Evolutionary conservation across 495 filamentous ascomycete species (phyloP).

Genomic region (Hapsidospora chrysogenum): DNA sequence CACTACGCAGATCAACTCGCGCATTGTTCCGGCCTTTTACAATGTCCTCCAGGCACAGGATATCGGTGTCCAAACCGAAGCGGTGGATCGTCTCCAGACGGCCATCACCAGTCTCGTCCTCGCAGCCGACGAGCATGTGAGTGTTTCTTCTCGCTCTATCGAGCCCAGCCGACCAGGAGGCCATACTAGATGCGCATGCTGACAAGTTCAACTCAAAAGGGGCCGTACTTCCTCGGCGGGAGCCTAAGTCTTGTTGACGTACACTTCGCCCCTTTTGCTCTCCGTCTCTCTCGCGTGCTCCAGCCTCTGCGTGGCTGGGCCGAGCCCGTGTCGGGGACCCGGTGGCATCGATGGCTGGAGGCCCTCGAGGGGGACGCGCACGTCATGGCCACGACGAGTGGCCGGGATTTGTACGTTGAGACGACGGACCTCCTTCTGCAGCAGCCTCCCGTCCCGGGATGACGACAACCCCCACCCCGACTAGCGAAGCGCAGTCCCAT

Average conservation of each 20-base stretch:
- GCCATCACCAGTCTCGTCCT: slow-evolving; percentile 58
- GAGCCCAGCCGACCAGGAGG: background rate
- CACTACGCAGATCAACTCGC: slow-evolving; percentile 51
- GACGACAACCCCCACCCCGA: too few species aligned
- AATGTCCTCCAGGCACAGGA: slow-evolving; percentile 38
- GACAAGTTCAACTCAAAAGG: too few species aligned
- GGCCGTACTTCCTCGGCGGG: slow-evolving; percentile 70
- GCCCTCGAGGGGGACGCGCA: slow-evolving; percentile 63
- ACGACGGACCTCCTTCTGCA: slow-evolving; percentile 45
- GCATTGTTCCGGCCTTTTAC: slow-evolving; percentile 73
- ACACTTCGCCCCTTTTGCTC: slow-evolving; percentile 75
- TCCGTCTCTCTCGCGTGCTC: slow-evolving; percentile 58
- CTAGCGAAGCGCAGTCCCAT: too few species aligned
- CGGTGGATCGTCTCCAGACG: slow-evolving; percentile 47
- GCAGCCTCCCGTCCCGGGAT: background rate
- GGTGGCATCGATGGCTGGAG: slow-evolving; percentile 66
- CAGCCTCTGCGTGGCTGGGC: slow-evolving; percentile 71
- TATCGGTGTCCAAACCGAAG: slow-evolving; percentile 14
- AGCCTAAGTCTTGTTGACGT: slow-evolving; percentile 68
- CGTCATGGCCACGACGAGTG: slow-evolving; percentile 63
- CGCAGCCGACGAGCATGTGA: slow-evolving; percentile 37
- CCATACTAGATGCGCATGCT: slow-evolving; percentile 12
- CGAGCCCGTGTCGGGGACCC: slow-evolving; percentile 47
- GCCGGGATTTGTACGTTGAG: slow-evolving; percentile 55
- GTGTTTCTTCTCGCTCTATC: slow-evolving; percentile 5